These are phyloP conservation scores for Xylaria sp. DNA, from an alignment of 495 filamentous ascomycete genomes.

Conservation along the genomic window DNA sequence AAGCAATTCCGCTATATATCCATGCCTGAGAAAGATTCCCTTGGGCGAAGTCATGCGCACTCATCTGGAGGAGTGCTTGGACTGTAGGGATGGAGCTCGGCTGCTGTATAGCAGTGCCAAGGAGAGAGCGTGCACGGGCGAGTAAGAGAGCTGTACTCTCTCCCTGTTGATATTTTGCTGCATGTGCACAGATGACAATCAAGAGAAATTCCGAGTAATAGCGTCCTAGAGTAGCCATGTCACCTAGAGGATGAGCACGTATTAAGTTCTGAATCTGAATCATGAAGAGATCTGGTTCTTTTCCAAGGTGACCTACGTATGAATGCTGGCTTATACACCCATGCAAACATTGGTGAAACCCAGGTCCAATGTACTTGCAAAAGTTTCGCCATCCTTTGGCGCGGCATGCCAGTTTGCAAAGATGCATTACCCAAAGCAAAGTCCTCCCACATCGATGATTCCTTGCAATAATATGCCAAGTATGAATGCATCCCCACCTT, in stretches of 20 bases:
- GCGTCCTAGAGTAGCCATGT: neutral
- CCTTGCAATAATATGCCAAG: neutral
- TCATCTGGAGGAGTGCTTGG: neutral
- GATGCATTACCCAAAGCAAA: neutral
- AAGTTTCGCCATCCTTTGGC: neutral
- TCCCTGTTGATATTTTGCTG: neutral
- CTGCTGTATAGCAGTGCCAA: neutral
- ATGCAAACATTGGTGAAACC: neutral
- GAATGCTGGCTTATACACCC: neutral
- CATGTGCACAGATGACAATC: neutral
- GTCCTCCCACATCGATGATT: neutral
- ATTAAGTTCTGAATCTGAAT: neutral
- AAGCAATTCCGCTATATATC: neutral
- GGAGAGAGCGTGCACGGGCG: neutral
- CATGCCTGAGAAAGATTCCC: neutral
- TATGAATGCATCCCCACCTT: neutral
- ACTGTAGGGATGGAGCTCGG: neutral
- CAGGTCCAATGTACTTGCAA: neutral
- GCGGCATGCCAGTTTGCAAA: neutral
- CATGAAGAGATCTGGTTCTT: neutral
- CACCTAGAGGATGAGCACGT: neutral
- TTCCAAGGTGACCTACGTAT: neutral
- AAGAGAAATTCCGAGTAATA: neutral
- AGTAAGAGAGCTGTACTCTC: neutral
- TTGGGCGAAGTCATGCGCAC: neutral